phyloP scores from a whole-genome alignment of 164 flowering plant species.

The Nymphaea colorata region DNA sequence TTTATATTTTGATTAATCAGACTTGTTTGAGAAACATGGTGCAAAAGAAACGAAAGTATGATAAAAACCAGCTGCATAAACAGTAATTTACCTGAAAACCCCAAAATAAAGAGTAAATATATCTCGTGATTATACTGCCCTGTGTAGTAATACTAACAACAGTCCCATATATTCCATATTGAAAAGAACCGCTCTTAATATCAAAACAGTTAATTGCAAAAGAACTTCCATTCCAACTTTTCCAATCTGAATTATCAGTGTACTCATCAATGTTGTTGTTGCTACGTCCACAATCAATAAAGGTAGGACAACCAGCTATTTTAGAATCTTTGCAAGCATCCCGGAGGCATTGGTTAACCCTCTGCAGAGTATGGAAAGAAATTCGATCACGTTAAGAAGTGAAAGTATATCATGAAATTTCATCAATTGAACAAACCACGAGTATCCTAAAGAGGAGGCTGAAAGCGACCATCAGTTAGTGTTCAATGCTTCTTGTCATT shows the following conservation, averaged over 20 bases:
- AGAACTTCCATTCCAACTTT: conserved; percentile 19
- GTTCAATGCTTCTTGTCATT: too few relatives aligned
- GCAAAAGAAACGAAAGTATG: too few relatives aligned
- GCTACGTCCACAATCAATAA: conserved; percentile 68
- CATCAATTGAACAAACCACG: too few relatives aligned
- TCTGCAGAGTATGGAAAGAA: conserved; percentile 23
- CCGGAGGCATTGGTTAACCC: conserved; percentile 83
- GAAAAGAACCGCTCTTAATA: conserved; percentile 12
- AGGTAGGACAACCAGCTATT: conserved; percentile 15
- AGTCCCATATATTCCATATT: conserved; percentile 55
- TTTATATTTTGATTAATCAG: too few relatives aligned
- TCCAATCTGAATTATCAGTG: conserved; percentile 6
- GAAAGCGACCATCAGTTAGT: too few relatives aligned
- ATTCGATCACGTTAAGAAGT: neutral
- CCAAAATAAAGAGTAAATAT: conserved; percentile 75
- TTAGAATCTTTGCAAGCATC: conserved; percentile 34
- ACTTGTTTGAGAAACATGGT: too few relatives aligned
- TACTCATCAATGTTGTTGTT: neutral
- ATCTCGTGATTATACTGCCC: conserved; percentile 31
- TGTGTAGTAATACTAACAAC: conserved; percentile 51
- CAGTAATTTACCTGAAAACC: conserved; percentile 72
- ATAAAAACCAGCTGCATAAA: too few relatives aligned
- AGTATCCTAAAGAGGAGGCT: too few relatives aligned
- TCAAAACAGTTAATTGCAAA: conserved; percentile 38
- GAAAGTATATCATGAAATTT: too few relatives aligned